Evolutionary conservation across 306 rosid species (phyloP).

Genomic region (Inga laurina): DNA sequence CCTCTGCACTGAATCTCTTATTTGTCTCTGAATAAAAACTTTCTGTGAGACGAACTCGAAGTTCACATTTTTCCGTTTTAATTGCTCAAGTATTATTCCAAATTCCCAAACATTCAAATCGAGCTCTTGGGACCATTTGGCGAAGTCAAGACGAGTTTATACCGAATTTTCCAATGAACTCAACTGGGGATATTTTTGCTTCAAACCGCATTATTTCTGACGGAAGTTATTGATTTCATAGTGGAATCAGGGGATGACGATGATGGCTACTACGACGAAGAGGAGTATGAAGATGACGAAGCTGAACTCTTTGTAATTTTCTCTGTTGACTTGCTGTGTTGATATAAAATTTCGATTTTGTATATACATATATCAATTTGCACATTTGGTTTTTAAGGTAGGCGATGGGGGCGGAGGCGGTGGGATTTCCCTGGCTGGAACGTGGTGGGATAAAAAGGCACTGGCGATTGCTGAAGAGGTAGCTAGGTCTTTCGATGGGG

Average conservation of each 20-base stretch:
- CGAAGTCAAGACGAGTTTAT: not conserved
- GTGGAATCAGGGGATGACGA: conserved; percentile 44
- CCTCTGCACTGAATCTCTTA: conserved; percentile 4
- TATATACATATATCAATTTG: not conserved
- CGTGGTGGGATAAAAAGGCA: conserved; percentile 94
- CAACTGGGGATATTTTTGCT: not conserved
- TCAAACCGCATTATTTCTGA: not conserved
- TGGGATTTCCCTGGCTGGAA: conserved; percentile 83
- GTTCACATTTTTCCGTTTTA: not conserved
- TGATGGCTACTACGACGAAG: not conserved
- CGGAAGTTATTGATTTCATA: conserved; percentile 35
- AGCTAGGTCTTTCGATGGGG: conserved; percentile 64
- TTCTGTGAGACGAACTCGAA: not conserved
- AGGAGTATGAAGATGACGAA: conserved; percentile 41
- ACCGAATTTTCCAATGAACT: not conserved
- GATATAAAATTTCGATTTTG: not conserved
- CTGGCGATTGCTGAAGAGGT: conserved; percentile 79
- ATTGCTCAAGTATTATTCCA: not conserved
- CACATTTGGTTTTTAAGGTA: conserved; percentile 48
- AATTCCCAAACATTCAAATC: not conserved
- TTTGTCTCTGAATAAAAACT: not conserved
- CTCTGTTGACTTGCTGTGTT: not conserved
- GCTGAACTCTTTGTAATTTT: conserved; percentile 66
- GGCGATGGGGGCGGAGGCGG: conserved; percentile 95
- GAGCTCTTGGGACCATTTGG: not conserved